Base-by-base conservation (phyloP, 441 rosid species). In the Theobroma grandiflorum region DNA sequence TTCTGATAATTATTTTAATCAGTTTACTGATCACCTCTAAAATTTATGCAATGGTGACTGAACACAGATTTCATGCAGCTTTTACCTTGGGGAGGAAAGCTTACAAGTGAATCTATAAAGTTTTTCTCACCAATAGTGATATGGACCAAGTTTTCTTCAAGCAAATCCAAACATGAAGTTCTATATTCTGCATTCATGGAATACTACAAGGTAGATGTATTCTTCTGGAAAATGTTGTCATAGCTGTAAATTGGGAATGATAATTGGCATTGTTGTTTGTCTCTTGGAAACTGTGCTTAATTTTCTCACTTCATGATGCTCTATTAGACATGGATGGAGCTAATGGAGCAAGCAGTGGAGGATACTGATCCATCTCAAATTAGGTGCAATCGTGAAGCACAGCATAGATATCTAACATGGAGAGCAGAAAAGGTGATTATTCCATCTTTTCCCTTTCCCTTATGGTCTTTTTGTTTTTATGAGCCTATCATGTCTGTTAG, bases 51-150 rank as follows among this genome's bases (percentile, higher is more conserved):
- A 74, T 85, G 74, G 76, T 71, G 71, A 87, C 87, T 82, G 84
- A 89, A 84, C 79, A 83, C 82, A 86, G 86, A 75, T 84, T 86
- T 87, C 83, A 38, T 92, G 93, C 92, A 96, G 99, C 89, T 89
- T 81, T 92, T 96, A 73, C 97, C 97, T 31, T 96, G 99, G 99
- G 99, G 99, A 79, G 99, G 99, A 45, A 93, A 93, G 85, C 89
- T 96, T 74, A 96, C 99, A 0, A 89, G 93, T 47, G 99, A 96
- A 79, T 96, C 98, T 37, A 78, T 96, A 63, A 89, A 88, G 71
- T 94, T 94, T 84, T 93, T 96, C 89, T 96, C 99, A 0, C 99
- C 99, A n/a, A 84, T 93, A 74, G 98, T 94, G 82, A 87, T 96
- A 83, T 96, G 99, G 98, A 87, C 97, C 31, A 94, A 90, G 86